These are phyloP conservation scores for Trametes villosa DNA, from an alignment of 768 basidiomycete genomes.

Conservation along the genomic window DNA sequence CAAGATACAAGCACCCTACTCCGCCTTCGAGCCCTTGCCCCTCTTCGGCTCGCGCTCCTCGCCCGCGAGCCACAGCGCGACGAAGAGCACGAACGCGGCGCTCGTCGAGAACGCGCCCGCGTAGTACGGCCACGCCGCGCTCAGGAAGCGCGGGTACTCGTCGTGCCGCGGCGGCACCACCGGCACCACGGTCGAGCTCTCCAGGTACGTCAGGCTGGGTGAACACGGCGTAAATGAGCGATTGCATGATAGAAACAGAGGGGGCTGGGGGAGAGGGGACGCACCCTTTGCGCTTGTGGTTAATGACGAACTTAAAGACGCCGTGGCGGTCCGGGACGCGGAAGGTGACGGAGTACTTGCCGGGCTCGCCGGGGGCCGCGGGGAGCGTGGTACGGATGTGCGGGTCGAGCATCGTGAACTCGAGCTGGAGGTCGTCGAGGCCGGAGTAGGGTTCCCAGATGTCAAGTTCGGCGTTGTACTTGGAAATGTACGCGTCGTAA, in stretches of 20 bases:
- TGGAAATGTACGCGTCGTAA: constrained; percentile 74
- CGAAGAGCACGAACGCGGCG: constrained; percentile 84
- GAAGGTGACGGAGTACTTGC: constrained; percentile 83
- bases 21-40: constrained; percentile 39
- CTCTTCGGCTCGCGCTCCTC: constrained; percentile 69
- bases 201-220: constrained; percentile 72
- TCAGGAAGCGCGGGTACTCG: constrained; percentile 93
- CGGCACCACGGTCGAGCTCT: constrained; percentile 74
- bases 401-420: constrained; percentile 99
- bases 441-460: constrained; percentile 76
- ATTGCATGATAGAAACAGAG: background rate
- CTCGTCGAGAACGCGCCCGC: constrained; percentile 88
- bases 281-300: constrained; percentile 89
- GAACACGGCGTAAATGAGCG: background rate
- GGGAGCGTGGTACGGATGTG: constrained; percentile 83
- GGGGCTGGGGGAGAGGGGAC: constrained; percentile 29
- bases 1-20: constrained; percentile 21
- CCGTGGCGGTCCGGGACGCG: constrained; percentile 94
- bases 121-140: constrained; percentile 97
- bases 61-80: constrained; percentile 84
- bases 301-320: constrained; percentile 95
- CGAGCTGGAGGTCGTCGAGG: constrained; percentile 83
- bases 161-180: constrained; percentile 95
- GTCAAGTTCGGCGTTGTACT: constrained; percentile 57
- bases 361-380: constrained; percentile 58